These are phyloP conservation scores for Psilocybe mexicana DNA, from an alignment of 1,284 basidiomycete genomes.

Conservation along the genomic window DNA sequence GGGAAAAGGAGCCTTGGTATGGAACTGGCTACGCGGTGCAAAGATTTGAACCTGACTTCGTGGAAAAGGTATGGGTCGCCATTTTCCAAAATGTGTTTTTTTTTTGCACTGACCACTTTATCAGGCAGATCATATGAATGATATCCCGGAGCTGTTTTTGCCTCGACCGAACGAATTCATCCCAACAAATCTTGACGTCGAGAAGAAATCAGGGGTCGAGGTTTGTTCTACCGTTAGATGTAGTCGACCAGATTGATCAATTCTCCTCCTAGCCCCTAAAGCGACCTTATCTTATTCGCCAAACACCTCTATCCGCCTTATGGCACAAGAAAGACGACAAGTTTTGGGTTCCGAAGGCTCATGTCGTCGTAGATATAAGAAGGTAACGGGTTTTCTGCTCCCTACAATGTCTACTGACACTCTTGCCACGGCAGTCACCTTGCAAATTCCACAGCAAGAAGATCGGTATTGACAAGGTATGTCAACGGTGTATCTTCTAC, in stretches of 20 bases:
- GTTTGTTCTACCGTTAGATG: slow-evolving; percentile 36
- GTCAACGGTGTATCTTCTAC: slow-evolving; percentile 16
- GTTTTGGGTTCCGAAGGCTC: slow-evolving; percentile 92
- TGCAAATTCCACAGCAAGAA: slow-evolving; percentile 55
- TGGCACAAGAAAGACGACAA: slow-evolving; percentile 98
- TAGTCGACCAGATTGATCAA: slow-evolving; percentile 5
- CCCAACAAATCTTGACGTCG: slow-evolving; percentile 83
- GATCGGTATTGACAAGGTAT: slow-evolving; percentile 65
- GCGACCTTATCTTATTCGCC: slow-evolving; percentile 74
- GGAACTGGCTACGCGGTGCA: slow-evolving; percentile 81
- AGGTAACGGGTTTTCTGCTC: slow-evolving; percentile 45
- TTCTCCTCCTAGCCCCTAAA: slow-evolving; percentile 55
- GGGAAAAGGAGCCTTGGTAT: slow-evolving; percentile 84
- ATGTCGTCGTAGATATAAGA: slow-evolving; percentile 69
- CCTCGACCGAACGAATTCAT: slow-evolving; percentile 90
- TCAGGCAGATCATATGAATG: slow-evolving; percentile 64
- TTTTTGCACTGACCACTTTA: slow-evolving; percentile 4
- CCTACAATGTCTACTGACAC: not conserved
- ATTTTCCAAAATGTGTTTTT: slow-evolving; percentile 9
- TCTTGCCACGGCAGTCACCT: slow-evolving; percentile 44
- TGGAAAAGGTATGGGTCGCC: slow-evolving; percentile 52
- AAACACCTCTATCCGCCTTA: slow-evolving; percentile 70
- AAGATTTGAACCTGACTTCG: slow-evolving; percentile 64
- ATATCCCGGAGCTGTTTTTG: slow-evolving; percentile 71
- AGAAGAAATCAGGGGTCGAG: slow-evolving; percentile 66